These are phyloP conservation scores for Leishmania mexicana DNA, from an alignment of 208 protist species.

Conservation along the genomic window DNA sequence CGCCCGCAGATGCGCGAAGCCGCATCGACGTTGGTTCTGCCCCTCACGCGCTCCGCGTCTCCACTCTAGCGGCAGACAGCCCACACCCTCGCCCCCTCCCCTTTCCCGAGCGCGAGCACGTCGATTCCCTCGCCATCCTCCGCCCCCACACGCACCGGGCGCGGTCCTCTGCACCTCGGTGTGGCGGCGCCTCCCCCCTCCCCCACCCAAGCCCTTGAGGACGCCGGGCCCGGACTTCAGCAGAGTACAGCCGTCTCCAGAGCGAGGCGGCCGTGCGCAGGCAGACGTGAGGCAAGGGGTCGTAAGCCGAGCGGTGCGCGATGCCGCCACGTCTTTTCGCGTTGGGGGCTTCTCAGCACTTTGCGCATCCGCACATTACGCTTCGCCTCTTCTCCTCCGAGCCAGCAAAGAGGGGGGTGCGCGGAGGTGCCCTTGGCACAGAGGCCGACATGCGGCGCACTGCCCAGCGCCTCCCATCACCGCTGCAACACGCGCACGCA, in stretches of 20 bases:
- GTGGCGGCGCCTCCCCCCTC: neutral
- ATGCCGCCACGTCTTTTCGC: neutral
- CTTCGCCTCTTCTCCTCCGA: neutral
- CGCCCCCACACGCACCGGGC: neutral
- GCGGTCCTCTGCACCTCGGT: neutral
- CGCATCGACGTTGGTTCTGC: too few species aligned
- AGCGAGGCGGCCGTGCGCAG: neutral
- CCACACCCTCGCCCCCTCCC: neutral
- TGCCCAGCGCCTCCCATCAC: neutral
- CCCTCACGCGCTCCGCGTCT: too few species aligned
- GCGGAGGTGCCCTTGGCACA: neutral
- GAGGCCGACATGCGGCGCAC: neutral
- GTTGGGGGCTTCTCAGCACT: neutral
- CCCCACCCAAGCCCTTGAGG: neutral
- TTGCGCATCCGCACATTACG: neutral
- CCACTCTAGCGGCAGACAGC: neutral
- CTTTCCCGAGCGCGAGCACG: neutral
- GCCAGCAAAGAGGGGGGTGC: neutral
- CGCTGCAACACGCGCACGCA: neutral
- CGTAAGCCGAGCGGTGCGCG: neutral
- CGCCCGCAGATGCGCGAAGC: neutral
- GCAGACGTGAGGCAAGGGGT: neutral
- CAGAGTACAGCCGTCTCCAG: neutral
- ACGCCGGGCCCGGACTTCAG: neutral
- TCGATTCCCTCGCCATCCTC: neutral